Percentiles rank a stretch among this genome's conserved stretches.
These are phyloP conservation scores for Crotalaria pallida DNA, from an alignment of 306 rosid species.

Conservation along the genomic window DNA sequence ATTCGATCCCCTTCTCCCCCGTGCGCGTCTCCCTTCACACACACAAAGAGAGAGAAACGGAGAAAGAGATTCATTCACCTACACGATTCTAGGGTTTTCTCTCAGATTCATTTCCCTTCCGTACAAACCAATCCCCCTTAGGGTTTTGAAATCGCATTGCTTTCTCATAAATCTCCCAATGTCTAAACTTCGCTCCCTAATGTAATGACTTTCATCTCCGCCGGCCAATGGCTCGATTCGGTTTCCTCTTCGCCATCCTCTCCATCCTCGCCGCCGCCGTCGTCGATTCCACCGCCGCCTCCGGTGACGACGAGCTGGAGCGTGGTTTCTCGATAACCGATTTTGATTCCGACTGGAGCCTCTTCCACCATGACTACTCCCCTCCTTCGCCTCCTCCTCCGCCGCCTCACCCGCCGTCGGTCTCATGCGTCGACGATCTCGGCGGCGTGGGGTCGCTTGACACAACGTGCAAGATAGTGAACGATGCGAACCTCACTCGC, in stretches of 20 bases:
- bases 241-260: conserved; percentile 27
- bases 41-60: too few species aligned
- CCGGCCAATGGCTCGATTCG: conserved; percentile 87
- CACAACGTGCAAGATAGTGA: conserved; percentile 75
- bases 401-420: conserved; percentile 94
- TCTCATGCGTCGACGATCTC: conserved; percentile 81
- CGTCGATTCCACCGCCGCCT: not conserved
- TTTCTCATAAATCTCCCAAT: conserved; percentile 23
- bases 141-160: conserved; percentile 34
- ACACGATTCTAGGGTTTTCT: conserved; percentile 71
- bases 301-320: conserved; percentile 23
- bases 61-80: conserved; percentile 32
- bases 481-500: conserved; percentile 77
- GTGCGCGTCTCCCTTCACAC: conserved; percentile 29
- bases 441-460: conserved; percentile 86
- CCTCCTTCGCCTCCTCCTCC: conserved; percentile 99
- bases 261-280: conserved; percentile 10
- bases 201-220: conserved; percentile 63
- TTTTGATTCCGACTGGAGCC: conserved; percentile 58
- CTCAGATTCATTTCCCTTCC: conserved; percentile 13
- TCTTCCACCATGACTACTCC: conserved; percentile 88
- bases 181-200: conserved; percentile 2
- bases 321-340: conserved; percentile 43
- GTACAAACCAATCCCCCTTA: not conserved
- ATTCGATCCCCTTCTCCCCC: conserved; percentile 21